Evolutionary conservation across 768 basidiomycete genomes (phyloP), one percentile per base, ranked within the genome.

Genomic region (Lentinula edodes): DNA sequence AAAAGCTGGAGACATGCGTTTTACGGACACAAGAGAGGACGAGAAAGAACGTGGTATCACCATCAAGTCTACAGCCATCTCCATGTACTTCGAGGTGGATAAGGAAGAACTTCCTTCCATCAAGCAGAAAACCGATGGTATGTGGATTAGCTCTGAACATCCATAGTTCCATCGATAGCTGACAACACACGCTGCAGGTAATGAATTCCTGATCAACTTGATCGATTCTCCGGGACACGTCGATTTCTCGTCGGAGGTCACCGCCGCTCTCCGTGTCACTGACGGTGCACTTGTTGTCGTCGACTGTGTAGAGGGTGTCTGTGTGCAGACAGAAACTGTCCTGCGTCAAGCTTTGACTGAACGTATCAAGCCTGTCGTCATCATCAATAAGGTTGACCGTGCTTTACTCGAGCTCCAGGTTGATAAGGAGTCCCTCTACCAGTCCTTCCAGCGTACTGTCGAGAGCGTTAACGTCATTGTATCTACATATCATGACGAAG

Each of bases 311-410:
- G 97, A 99, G 74, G 97, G 97, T 81, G 97, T 98, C 72, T 99
- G 96, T 76, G 97, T 98, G 45, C 97, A 99, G 79, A 99, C 97
- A 72, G 97, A 98, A 81, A 99, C 97, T 15, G 97, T 99, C 61
- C 86, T 99, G 61, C 94, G 97, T 68, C 97, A 99, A 73, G 92
- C 97, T 60, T 85, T 99, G 48, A 86, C 88, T 45, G 97, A 99
- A 81, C 95, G 97, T 76, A 98, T 99, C 83, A 98, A 97, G 81
- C 97, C 97, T 66, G 97, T 99, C 71, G 88, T 98, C 70, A 87
- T 98, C 79, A 97, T 99, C 81, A 99, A 99, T 88, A 99, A 99
- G 83, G 95, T 99, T 71, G 97, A 99, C 79, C 96, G 97, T 72
- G 97, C 97, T 62, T 87, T 99, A 56, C 92, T 99, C 70, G 97